phyloP scores from a whole-genome alignment of 495 filamentous ascomycete genomes.

The Lasiosphaeria miniovina region DNA sequence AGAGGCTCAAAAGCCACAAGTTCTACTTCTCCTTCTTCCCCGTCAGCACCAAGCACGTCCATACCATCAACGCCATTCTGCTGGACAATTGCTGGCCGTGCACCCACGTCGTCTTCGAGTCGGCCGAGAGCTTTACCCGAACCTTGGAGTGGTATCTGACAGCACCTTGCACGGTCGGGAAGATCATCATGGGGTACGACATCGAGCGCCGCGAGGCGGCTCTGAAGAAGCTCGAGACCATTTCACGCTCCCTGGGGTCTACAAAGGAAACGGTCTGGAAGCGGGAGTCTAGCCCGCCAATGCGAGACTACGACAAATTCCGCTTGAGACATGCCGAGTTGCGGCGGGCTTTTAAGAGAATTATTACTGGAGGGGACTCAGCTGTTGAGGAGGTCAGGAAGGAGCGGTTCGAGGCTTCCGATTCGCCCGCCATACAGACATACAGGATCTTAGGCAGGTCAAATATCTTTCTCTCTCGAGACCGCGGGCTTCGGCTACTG shows the following conservation, averaged over 20 bases:
- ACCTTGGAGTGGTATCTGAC: slow-evolving; percentile 37
- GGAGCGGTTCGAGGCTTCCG: background rate
- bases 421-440: too few species aligned
- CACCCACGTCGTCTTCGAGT: slow-evolving; percentile 31
- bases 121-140: slow-evolving; percentile 12
- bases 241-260: slow-evolving; percentile 27
- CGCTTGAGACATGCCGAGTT: background rate
- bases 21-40: slow-evolving; percentile 44
- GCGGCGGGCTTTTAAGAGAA: background rate
- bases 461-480: too few species aligned
- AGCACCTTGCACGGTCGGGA: slow-evolving; percentile 15
- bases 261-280: slow-evolving; percentile 15
- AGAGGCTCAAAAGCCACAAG: slow-evolving; percentile 20
- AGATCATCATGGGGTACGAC: slow-evolving; percentile 13
- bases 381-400: background rate
- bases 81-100: slow-evolving; percentile 34
- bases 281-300: background rate
- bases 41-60: slow-evolving; percentile 31
- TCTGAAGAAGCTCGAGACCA: slow-evolving; percentile 27
- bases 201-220: slow-evolving; percentile 15
- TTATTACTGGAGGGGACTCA: background rate
- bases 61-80: slow-evolving; percentile 43
- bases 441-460: too few species aligned
- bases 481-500: too few species aligned
- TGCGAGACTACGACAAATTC: slow-evolving; percentile 6